Base-by-base conservation (phyloP, 768 basidiomycete species). In the Trametes sanguinea region DNA sequence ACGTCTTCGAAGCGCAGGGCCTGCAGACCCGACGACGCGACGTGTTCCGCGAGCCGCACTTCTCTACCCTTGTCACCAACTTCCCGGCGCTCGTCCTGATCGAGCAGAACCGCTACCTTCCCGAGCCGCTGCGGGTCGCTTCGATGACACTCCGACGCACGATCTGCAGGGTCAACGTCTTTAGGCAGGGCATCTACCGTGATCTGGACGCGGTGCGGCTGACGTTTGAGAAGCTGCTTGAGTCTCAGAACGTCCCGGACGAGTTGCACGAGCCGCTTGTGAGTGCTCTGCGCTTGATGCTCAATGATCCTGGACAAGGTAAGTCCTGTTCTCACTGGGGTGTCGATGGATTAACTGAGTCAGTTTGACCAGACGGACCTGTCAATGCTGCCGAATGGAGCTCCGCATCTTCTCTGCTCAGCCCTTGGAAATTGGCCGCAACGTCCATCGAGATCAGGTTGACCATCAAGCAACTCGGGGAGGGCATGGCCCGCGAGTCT, bases 381-480 rank as follows among this genome's bases (percentile, higher is more conserved):
- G 57, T 62, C 29, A 62, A 62, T 27, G 58, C 61, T 2, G 57
- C 58, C 0, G 61, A 66, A 14, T 63, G 61, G 65, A 57, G 47
- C 29, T 51, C 65, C 6, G 63, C 87, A 11, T 85, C 85, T 0
- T 85, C 84, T 9, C 76, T 89, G 35, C 76, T 93, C 32, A 92
- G 89, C 63, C 92, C 90, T 0, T 94, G 92, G 90, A 90, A 89
- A 68, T 82, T 93, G 29, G 85, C 89, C 9, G 89, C 89, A 2
- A 92, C 92, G 0, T 86, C 88, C 5, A 88, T 92, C 57, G 87
- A 91, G 66, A 81, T 92, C 63, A 88, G 91, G 60, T 81, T 93
- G 42, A 84, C 86, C 45, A 77, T 93, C 55, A 84, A 88, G 69
- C 89, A 90, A 66, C 75, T 93, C 67, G 88, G 86, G 16, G 82